phyloP scores from a whole-genome alignment of 2,329 filamentous ascomycete species.

The Corynespora cassiicola region DNA sequence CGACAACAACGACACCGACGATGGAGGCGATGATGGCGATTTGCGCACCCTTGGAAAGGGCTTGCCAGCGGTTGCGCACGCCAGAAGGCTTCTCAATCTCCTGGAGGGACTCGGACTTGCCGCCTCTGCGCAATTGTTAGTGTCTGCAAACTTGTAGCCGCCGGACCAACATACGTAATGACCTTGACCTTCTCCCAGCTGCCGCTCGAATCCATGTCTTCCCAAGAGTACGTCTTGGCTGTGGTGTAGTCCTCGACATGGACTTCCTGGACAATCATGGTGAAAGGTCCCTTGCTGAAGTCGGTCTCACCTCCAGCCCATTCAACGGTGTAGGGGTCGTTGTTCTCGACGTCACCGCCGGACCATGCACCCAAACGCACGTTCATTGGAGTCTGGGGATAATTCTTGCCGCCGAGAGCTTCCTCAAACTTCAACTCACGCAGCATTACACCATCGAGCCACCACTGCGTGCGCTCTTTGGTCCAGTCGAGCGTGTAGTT shows the following conservation, averaged over 20 bases:
- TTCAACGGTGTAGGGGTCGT: constrained; percentile 42
- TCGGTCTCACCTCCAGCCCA: constrained; percentile 74
- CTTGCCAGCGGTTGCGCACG: constrained; percentile 41
- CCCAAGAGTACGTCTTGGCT: constrained; percentile 70
- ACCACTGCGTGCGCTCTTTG: constrained; percentile 67
- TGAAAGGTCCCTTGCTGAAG: constrained; percentile 70
- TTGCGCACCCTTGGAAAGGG: constrained; percentile 39
- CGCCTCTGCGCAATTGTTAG: constrained; percentile 30
- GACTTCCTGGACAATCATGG: constrained; percentile 74
- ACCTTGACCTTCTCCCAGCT: constrained; percentile 63
- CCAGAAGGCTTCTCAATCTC: constrained; percentile 44
- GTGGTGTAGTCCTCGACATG: constrained; percentile 64
- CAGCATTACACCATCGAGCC: constrained; percentile 66
- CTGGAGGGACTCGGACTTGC: constrained; percentile 43
- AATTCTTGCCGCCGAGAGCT: constrained; percentile 64
- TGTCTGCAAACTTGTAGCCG: neutral
- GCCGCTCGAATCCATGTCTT: constrained; percentile 59
- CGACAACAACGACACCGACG: constrained; percentile 32
- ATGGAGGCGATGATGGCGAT: constrained; percentile 42
- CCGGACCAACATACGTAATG: constrained; percentile 43
- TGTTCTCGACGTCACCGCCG: constrained; percentile 58
- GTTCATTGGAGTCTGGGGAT: constrained; percentile 77
- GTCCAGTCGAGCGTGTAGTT: constrained; percentile 69
- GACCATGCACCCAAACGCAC: constrained; percentile 74
- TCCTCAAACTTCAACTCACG: constrained; percentile 68